Conservation (phyloP, 2,329 filamentous ascomycete genomes). For the Geosmithia morbida region DNA sequence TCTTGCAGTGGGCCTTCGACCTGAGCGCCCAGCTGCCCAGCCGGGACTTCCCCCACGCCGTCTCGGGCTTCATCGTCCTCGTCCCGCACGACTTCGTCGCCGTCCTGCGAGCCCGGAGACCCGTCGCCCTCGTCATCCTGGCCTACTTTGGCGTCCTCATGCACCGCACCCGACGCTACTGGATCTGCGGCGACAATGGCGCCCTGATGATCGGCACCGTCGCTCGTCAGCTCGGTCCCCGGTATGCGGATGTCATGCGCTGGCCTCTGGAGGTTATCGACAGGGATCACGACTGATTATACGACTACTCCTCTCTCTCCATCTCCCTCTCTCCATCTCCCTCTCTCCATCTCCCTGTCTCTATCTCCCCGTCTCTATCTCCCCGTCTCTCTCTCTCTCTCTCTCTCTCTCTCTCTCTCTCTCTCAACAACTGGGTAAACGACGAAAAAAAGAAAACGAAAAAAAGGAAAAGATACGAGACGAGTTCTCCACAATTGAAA, state of each 20-base stretch:
- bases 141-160: slow-evolving; percentile 34
- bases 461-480: too few relatives aligned
- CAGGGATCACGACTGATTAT: slow-evolving; percentile 10
- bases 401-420: too few relatives aligned
- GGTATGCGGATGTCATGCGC: slow-evolving; percentile 16
- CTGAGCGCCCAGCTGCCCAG: slow-evolving; percentile 11
- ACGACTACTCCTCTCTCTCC: not conserved
- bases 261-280: slow-evolving; percentile 18
- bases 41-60: slow-evolving; percentile 12
- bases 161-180: slow-evolving; percentile 21
- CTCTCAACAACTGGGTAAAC: too few relatives aligned
- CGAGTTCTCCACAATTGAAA: too few relatives aligned
- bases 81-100: slow-evolving; percentile 18
- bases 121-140: slow-evolving; percentile 29
- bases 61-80: slow-evolving; percentile 16
- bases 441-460: too few relatives aligned
- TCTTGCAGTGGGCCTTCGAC: slow-evolving; percentile 19
- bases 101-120: slow-evolving; percentile 17
- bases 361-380: too few relatives aligned
- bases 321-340: not conserved
- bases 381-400: too few relatives aligned
- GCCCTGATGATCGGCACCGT: slow-evolving; percentile 15
- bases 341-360: too few relatives aligned
- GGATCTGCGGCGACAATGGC: slow-evolving; percentile 22
- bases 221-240: slow-evolving; percentile 14